Percentiles rank a stretch among this genome's conserved stretches.
Conservation (phyloP, 2,329 filamentous ascomycete species). For the Rugonectria rugulosa region DNA sequence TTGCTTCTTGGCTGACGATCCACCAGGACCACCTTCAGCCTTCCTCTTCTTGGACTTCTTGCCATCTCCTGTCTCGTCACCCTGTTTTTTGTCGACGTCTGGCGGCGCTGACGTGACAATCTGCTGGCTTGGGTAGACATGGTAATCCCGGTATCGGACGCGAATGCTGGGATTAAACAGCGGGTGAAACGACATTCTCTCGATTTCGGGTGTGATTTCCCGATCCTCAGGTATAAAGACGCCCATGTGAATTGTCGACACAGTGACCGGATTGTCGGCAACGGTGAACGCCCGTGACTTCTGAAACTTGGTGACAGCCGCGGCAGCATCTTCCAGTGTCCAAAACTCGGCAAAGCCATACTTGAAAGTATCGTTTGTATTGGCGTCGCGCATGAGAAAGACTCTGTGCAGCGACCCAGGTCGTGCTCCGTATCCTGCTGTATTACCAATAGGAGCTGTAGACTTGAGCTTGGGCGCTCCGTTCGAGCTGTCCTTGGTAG, state of each 20-base stretch:
- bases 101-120: slow-evolving; percentile 63
- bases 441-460: slow-evolving; percentile 62
- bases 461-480: slow-evolving; percentile 63
- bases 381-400: slow-evolving; percentile 77
- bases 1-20: slow-evolving; percentile 46
- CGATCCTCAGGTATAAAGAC: slow-evolving; percentile 81
- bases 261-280: slow-evolving; percentile 72
- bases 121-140: slow-evolving; percentile 73
- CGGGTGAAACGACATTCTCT: slow-evolving; percentile 72
- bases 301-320: slow-evolving; percentile 75
- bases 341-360: slow-evolving; percentile 88
- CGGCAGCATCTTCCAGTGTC: slow-evolving; percentile 76
- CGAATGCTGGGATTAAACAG: slow-evolving; percentile 72
- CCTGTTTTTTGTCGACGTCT: slow-evolving; percentile 40
- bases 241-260: slow-evolving; percentile 82
- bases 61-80: slow-evolving; percentile 40
- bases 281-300: slow-evolving; percentile 80
- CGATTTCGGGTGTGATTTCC: slow-evolving; percentile 60
- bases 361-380: slow-evolving; percentile 75
- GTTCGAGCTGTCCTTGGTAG: slow-evolving; percentile 52
- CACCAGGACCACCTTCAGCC: slow-evolving; percentile 47
- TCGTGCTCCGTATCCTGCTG: slow-evolving; percentile 71
- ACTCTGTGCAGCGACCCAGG: slow-evolving; percentile 79
- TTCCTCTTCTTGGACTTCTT: slow-evolving; percentile 64
- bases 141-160: slow-evolving; percentile 79